Conservation (phyloP, 805 yeast species). For the Teunomyces cretensis region DNA sequence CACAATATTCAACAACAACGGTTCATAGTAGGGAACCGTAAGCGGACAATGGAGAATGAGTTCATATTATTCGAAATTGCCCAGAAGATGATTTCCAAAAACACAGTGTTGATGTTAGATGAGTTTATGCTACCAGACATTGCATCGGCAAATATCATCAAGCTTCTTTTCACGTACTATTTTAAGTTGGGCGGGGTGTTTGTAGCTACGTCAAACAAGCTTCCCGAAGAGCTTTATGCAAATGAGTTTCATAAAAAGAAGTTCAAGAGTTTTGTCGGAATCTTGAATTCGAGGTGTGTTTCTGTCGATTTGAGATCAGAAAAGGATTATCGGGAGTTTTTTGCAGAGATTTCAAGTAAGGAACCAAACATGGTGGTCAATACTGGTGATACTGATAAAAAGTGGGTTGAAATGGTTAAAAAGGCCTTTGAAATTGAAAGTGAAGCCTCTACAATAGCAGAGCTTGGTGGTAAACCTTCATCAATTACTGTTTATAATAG, state of each 20-base stretch:
- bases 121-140: conserved; percentile 79
- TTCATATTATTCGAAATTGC: conserved; percentile 67
- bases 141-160: conserved; percentile 69
- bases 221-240: conserved; percentile 71
- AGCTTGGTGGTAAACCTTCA: conserved; percentile 19
- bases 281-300: conserved; percentile 59
- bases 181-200: conserved; percentile 74
- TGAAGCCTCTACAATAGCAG: conserved; percentile 12
- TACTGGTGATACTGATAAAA: conserved; percentile 17
- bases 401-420: conserved; percentile 37
- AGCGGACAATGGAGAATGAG: conserved; percentile 49
- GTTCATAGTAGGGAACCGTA: conserved; percentile 24
- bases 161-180: conserved; percentile 63
- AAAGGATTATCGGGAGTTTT: conserved; percentile 52
- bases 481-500: conserved; percentile 58
- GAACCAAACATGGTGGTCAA: conserved; percentile 32
- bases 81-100: conserved; percentile 55
- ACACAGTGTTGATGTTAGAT: conserved; percentile 62
- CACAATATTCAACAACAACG: conserved; percentile 53
- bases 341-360: conserved; percentile 12
- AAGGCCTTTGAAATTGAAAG: neutral
- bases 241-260: conserved; percentile 60
- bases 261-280: conserved; percentile 55
- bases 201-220: conserved; percentile 70
- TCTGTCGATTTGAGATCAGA: conserved; percentile 60